A percentile compares a stretch with the other conserved stretches of the same genome.
Evolutionary conservation across 2,329 filamentous ascomycete species (phyloP).

Genomic region (Fusarium tuaranense): DNA sequence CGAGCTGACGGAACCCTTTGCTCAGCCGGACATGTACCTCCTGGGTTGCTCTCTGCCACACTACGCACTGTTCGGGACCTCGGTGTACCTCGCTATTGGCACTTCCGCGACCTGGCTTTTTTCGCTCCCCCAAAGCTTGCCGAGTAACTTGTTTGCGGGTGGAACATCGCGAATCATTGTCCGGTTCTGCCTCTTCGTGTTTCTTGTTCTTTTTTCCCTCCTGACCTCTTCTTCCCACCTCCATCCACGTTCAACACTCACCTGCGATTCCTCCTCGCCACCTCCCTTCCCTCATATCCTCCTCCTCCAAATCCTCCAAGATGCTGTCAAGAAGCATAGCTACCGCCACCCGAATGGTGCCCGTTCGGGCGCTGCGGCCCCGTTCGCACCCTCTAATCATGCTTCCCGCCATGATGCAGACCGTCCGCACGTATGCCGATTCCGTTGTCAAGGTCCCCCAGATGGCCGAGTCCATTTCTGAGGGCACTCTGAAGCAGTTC

Average conservation of each 20-base stretch:
- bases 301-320: constrained; percentile 28
- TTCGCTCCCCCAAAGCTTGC: constrained; percentile 24
- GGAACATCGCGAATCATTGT: constrained; percentile 37
- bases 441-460: constrained; percentile 92
- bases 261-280: constrained; percentile 13
- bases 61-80: constrained; percentile 6
- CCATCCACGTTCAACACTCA: constrained; percentile 9
- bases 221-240: constrained; percentile 30
- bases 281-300: not conserved
- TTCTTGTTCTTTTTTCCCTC: constrained; percentile 34
- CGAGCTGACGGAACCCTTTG: not conserved
- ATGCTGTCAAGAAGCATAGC: constrained; percentile 60
- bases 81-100: constrained; percentile 16
- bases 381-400: constrained; percentile 48
- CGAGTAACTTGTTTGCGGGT: constrained; percentile 28
- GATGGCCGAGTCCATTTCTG: constrained; percentile 99
- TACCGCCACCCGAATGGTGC: constrained; percentile 57
- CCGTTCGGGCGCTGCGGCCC: constrained; percentile 54
- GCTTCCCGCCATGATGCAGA: constrained; percentile 65
- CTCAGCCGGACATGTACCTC: constrained; percentile 36
- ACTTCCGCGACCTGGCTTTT: constrained; percentile 18
- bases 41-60: constrained; percentile 4
- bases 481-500: constrained; percentile 97
- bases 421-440: constrained; percentile 77
- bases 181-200: constrained; percentile 28